phyloP scores from a whole-genome alignment of 2,329 filamentous ascomycete genomes.

The Curvularia eragrostidis region DNA sequence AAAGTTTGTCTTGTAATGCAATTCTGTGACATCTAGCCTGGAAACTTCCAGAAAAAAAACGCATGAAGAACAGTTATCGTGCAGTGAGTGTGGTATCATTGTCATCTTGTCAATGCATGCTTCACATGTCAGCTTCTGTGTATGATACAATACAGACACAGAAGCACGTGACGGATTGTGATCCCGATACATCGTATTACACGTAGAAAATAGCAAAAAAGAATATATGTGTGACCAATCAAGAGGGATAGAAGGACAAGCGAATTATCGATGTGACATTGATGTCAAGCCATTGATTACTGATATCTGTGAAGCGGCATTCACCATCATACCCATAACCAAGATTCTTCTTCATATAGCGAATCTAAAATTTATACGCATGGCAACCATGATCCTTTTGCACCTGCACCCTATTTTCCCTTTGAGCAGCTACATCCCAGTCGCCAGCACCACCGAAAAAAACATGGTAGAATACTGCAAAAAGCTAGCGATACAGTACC shows the following conservation, averaged over 20 bases:
- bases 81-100: neutral
- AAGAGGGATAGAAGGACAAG: neutral
- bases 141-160: neutral
- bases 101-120: neutral
- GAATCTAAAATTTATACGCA: neutral
- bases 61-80: neutral
- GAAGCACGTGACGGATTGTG: neutral
- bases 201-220: neutral
- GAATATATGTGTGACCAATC: neutral
- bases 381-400: neutral
- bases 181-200: neutral
- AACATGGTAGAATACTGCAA: conserved; percentile 8
- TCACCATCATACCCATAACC: neutral
- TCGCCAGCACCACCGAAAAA: neutral
- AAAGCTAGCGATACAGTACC: conserved; percentile 5
- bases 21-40: neutral
- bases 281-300: neutral
- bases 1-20: too few relatives aligned
- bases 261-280: neutral
- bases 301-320: neutral
- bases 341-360: neutral
- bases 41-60: too few relatives aligned
- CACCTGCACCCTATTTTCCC: neutral
- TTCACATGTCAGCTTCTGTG: neutral
- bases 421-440: too few relatives aligned